Percentiles rank a stretch among this genome's conserved stretches.
phyloP scores from a whole-genome alignment of 257 asterid species.

The Fraxinus americana region DNA sequence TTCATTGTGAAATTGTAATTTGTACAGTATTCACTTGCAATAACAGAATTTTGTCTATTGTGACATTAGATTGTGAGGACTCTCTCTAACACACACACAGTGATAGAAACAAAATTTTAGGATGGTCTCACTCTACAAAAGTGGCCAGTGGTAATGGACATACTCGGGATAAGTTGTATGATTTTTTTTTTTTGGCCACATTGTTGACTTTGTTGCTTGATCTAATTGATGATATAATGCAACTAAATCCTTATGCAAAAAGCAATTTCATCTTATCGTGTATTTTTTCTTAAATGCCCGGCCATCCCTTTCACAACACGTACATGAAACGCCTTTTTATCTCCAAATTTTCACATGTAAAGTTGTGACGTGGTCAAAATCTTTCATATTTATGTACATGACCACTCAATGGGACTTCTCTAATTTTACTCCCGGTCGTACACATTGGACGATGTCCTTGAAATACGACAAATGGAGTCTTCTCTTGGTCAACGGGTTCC shows the following conservation, averaged over 20 bases:
- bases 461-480: conserved; percentile 74
- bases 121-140: too few species aligned
- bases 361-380: conserved; percentile 80
- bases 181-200: too few species aligned
- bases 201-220: too few species aligned
- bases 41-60: neutral
- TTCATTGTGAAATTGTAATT: neutral
- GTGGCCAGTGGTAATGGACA: too few species aligned
- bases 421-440: conserved; percentile 64
- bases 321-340: conserved; percentile 52
- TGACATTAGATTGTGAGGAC: neutral
- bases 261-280: too few species aligned
- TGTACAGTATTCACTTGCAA: neutral
- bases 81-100: conserved; percentile 23
- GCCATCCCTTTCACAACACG: conserved; percentile 90
- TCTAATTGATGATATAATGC: too few species aligned
- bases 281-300: conserved; percentile 33
- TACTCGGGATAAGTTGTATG: too few species aligned
- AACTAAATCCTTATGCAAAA: too few species aligned
- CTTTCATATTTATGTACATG: conserved; percentile 91
- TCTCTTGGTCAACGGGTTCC: conserved; percentile 70
- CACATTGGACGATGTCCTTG: conserved; percentile 89
- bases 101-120: too few species aligned
- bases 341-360: conserved; percentile 64
- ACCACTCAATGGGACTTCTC: conserved; percentile 63